A percentile compares a stretch with the other conserved stretches of the same genome.
phyloP scores from a whole-genome alignment of 441 rosid species.

The Syzygium malaccense region DNA sequence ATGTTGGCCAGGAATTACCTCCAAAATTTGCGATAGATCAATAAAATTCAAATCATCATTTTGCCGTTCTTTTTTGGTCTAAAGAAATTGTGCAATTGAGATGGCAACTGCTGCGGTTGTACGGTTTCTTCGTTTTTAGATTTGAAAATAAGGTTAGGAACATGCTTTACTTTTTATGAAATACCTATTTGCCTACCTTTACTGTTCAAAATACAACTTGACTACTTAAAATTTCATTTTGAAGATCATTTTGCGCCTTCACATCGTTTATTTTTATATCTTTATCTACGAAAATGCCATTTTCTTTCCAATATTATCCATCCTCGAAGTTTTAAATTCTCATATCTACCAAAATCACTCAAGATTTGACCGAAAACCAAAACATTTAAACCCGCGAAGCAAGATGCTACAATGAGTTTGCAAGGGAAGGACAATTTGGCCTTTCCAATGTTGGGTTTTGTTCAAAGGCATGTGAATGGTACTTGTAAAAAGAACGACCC shows the following conservation, averaged over 20 bases:
- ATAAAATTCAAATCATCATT: background rate
- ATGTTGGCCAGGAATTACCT: background rate
- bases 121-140: background rate
- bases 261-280: background rate
- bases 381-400: background rate
- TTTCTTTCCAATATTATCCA: background rate
- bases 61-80: background rate
- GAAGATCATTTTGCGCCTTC: background rate
- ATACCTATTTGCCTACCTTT: background rate
- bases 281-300: background rate
- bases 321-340: background rate
- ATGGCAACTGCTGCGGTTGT: background rate
- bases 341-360: background rate
- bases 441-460: background rate
- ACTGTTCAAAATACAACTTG: background rate
- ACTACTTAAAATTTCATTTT: background rate
- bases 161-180: background rate
- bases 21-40: background rate
- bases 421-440: background rate
- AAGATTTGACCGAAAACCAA: background rate
- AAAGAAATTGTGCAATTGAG: background rate
- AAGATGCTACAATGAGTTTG: background rate
- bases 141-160: background rate
- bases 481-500: background rate
- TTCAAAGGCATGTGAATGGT: background rate